Evolutionary conservation across 306 rosid genomes (phyloP).

Genomic region (Cicer chorassanicum): DNA sequence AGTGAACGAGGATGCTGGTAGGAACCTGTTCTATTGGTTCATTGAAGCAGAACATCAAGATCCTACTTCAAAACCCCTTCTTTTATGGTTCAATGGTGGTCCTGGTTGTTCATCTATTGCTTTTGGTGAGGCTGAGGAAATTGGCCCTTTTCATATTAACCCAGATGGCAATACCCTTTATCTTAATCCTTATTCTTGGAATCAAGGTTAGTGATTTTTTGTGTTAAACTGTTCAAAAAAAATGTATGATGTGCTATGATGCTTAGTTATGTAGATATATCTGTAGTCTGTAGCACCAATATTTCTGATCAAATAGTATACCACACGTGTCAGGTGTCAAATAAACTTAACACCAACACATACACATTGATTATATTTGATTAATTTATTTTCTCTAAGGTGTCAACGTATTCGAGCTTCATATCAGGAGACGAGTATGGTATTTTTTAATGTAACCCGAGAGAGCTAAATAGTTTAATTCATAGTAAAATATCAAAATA

Average conservation of each 20-base stretch:
- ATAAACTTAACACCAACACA: no score
- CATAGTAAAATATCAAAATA: no score
- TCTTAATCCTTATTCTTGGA: constrained; percentile 87
- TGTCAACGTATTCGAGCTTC: no score
- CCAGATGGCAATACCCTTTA: constrained; percentile 70
- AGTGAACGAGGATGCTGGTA: constrained; percentile 1
- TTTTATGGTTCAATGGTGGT: constrained; percentile 47
- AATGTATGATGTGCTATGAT: neutral
- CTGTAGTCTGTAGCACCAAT: no score
- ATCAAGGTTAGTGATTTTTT: constrained; percentile 57
- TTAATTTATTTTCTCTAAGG: no score
- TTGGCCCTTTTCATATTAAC: constrained; percentile 83
- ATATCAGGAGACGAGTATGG: no score
- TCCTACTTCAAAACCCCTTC: constrained; percentile 38
- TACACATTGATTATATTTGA: no score
- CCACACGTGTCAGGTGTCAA: no score
- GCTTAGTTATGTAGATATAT: no score
- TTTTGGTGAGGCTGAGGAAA: constrained; percentile 84
- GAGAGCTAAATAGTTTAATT: no score
- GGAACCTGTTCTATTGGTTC: constrained; percentile 41
- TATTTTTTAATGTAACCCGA: no score
- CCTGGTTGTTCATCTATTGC: constrained; percentile 98
- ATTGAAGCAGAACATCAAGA: constrained; percentile 25
- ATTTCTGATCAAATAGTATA: no score
- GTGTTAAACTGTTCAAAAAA: neutral